phyloP scores from a whole-genome alignment of 345 rosid genomes.

The Eucalyptus tenuipes region DNA sequence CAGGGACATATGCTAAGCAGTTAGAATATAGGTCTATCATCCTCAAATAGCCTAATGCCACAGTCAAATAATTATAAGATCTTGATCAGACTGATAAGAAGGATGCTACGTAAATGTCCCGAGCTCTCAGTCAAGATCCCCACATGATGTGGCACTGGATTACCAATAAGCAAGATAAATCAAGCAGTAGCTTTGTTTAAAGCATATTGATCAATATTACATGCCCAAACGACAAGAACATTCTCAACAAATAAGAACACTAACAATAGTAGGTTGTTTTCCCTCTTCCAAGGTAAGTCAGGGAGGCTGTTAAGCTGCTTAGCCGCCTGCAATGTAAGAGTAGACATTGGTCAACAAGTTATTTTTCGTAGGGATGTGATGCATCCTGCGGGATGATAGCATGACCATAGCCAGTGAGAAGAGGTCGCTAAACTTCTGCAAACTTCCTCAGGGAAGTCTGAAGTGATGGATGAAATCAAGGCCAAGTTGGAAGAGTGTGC shows the following conservation, averaged over 20 bases:
- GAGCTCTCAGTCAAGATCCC: background rate
- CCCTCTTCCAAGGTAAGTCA: background rate
- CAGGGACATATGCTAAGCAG: background rate
- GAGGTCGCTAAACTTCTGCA: conserved; percentile 38
- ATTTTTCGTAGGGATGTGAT: conserved; percentile 68
- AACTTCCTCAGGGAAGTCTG: conserved; percentile 78
- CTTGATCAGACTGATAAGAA: background rate
- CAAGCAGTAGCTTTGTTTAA: background rate
- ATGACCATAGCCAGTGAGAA: conserved; percentile 54
- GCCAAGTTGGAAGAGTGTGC: conserved; percentile 61
- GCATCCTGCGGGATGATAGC: conserved; percentile 78
- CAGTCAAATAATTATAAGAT: background rate
- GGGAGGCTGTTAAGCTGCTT: background rate
- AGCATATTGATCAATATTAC: background rate
- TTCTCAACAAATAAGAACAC: background rate
- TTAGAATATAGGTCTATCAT: background rate
- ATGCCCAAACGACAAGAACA: background rate
- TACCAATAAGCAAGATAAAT: background rate
- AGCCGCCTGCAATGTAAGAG: background rate
- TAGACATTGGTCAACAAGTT: background rate
- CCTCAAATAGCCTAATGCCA: background rate
- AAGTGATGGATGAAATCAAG: conserved; percentile 81
- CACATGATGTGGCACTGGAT: background rate
- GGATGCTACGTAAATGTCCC: background rate
- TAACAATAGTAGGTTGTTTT: background rate